These are phyloP conservation scores for Coix lacrymajobi DNA, from an alignment of 176 grass and related monocot genomes.

Conservation along the genomic window DNA sequence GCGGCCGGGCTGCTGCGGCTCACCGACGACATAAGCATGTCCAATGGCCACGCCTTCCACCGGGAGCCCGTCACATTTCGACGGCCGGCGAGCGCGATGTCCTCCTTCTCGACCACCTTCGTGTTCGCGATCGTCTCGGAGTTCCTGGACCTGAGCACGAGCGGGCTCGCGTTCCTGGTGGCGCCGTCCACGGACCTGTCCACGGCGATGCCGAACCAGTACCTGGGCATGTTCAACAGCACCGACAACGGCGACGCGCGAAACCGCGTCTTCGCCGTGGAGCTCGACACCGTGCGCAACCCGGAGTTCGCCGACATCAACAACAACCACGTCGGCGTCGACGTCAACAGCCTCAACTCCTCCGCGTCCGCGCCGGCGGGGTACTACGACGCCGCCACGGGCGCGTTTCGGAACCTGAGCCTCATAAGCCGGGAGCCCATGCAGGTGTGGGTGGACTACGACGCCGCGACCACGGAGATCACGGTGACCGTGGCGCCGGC, in stretches of 20 bases:
- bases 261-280: slow-evolving; percentile 29
- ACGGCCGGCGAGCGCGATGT: background rate
- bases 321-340: slow-evolving; percentile 45
- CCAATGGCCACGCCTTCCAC: slow-evolving; percentile 35
- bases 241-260: slow-evolving; percentile 33
- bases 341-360: slow-evolving; percentile 53
- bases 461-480: background rate
- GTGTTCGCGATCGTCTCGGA: slow-evolving; percentile 45
- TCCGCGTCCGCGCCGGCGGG: slow-evolving; percentile 17
- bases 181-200: slow-evolving; percentile 26
- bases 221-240: slow-evolving; percentile 40
- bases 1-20: slow-evolving; percentile 30
- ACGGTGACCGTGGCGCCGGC: slow-evolving; percentile 28
- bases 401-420: slow-evolving; percentile 27
- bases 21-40: slow-evolving; percentile 40
- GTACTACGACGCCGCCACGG: slow-evolving; percentile 26
- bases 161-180: slow-evolving; percentile 33
- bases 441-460: slow-evolving; percentile 48
- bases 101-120: slow-evolving; percentile 46
- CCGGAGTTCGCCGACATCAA: slow-evolving; percentile 47
- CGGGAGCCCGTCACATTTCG: slow-evolving; percentile 19
- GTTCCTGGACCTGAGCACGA: slow-evolving; percentile 40
- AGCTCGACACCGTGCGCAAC: slow-evolving; percentile 44
- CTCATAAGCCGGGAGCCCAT: slow-evolving; percentile 36
- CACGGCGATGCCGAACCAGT: slow-evolving; percentile 34